These are phyloP conservation scores for Delitschia confertaspora DNA, from an alignment of 495 filamentous ascomycete species.

Conservation along the genomic window DNA sequence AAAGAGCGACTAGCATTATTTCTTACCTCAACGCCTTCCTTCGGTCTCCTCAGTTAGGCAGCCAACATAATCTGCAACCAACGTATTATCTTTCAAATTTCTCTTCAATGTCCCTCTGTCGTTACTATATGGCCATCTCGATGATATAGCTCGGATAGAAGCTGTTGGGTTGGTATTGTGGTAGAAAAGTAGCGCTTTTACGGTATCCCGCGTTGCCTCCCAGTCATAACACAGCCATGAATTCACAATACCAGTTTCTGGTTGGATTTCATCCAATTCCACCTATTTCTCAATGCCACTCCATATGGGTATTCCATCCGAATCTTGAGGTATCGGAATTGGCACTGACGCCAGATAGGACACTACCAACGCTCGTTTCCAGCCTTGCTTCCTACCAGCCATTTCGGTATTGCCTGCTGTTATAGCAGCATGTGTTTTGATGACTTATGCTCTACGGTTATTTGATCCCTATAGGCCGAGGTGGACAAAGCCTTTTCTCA, in stretches of 20 bases:
- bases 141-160: too few species aligned
- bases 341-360: constrained; percentile 35
- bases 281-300: constrained; percentile 3
- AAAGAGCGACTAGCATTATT: too few species aligned
- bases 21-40: too few species aligned
- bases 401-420: constrained; percentile 41
- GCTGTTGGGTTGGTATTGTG: too few species aligned
- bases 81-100: too few species aligned
- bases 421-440: constrained; percentile 36
- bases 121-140: too few species aligned
- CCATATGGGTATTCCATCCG: constrained; percentile 18
- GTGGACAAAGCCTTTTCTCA: constrained; percentile 46
- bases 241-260: not conserved
- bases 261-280: not conserved
- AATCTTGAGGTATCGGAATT: not conserved
- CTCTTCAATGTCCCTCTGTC: too few species aligned
- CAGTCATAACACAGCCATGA: too few species aligned
- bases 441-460: constrained; percentile 33
- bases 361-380: constrained; percentile 41
- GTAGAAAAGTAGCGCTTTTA: too few species aligned
- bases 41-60: too few species aligned
- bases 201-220: too few species aligned
- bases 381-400: constrained; percentile 41
- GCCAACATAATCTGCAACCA: too few species aligned
- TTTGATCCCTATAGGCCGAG: constrained; percentile 34